Evolutionary conservation across 148 eudicot genomes (phyloP), one percentile per base, ranked within the genome.

Genomic region (Persicaria maculosa): DNA sequence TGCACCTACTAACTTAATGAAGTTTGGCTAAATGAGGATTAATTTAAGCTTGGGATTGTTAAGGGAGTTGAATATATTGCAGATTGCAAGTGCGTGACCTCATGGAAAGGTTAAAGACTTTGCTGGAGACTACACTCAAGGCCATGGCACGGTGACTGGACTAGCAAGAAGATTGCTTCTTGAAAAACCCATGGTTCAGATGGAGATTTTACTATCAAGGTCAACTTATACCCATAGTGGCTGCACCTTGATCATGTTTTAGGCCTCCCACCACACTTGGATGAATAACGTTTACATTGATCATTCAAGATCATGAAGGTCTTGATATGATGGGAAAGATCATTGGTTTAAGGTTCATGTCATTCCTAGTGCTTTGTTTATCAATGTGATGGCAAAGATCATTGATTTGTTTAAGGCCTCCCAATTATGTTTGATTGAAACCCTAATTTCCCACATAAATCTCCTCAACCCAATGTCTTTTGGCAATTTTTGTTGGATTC

Each of bases 331-430:
- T 80, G 17, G 85, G 80, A 73, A 85, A 85, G 79, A 72, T 47
- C 76, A 81, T 16, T 88, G 92, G 92, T 83, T 74, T 46, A 78
- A 72, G 59, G 85, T 86, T 68, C 90, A 87, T 2, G 72, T 83
- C 12, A 61, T 84, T 4, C 89, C 85, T 44, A 54, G 80, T 44
- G 92, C 89, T 31, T 62, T 88, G 1, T 45, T 85, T 31, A 74
- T 88, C 44, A 69, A 77, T 47, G 75, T 79, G n/a, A n/a, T n/a
- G n/a, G n/a, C n/a, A n/a, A n/a, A n/a, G n/a, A n/a, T n/a, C n/a
- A n/a, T n/a, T n/a, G n/a, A n/a, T n/a, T n/a, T n/a, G n/a, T n/a
- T n/a, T n/a, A n/a, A n/a, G n/a, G n/a, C n/a, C n/a, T n/a, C n/a
- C n/a, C n/a, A n/a, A n/a, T n/a, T n/a, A n/a, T n/a, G n/a, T n/a